Base-by-base conservation (phyloP, 129 eudicot genomes). In the Flaveria bidentis region DNA sequence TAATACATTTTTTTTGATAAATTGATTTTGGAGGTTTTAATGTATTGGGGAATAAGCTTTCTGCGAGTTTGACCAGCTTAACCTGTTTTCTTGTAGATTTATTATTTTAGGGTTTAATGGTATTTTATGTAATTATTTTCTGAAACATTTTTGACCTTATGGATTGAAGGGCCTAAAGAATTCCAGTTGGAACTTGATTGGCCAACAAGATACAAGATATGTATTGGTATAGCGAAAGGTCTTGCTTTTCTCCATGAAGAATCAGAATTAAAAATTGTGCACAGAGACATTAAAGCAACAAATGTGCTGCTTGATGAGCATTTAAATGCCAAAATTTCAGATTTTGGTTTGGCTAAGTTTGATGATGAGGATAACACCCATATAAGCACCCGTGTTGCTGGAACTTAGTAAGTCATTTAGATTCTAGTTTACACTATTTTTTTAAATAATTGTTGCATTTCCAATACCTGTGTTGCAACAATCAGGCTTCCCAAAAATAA, bases 281-380 rank as follows among this genome's bases (percentile, higher is more conserved):
- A 90, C 46, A 82, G 96, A 72, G 93, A 90, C 76, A 86, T 90
- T 57, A 90, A 90, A 75, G 91, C 96, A 5, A 88, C 91, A 13
- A 90, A 90, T 75, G 91, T 90, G 58, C 86, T 90, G 13, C 93
- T 88, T 30, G 96, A 90, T 70, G 78, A 84, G 74, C 63, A 90
- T 63, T 73, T 90, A 47, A 56, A 80, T 63, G 86, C 97, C 46
- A 91, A 86, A 56, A 91, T 91, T 67, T 91, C 97, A 18, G 97
- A 91, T 72, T 91, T 91, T 42, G 97, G 97, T 45, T 84, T 88
- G 73, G 97, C 94, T 57, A 86, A 77, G 80, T 90, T 88, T 84
- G 94, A 86, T 82, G 97, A 91, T 75, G 94, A 91, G 68, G 88
- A 85, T 6, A 72, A 88, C 63, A 88, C 93, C 52, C 93, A 88